These are phyloP conservation scores for Beauveria sp. DNA, from an alignment of 2,329 filamentous ascomycete genomes.

Conservation along the genomic window DNA sequence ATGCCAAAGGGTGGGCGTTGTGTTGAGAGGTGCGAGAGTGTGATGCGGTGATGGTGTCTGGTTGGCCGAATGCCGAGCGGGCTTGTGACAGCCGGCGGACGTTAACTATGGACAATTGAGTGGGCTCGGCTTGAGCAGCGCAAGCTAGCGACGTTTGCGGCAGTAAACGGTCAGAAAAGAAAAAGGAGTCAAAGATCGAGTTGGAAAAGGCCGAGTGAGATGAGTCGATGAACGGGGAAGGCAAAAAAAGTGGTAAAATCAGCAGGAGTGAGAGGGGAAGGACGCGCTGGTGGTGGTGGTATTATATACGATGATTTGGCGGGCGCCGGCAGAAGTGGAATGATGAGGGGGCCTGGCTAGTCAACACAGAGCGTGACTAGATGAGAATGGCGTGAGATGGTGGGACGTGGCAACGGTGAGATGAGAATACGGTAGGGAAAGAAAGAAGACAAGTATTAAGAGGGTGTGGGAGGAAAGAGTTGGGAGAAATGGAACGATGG, in stretches of 20 bases:
- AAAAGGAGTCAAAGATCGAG: neutral
- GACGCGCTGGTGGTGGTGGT: neutral
- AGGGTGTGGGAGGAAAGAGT: neutral
- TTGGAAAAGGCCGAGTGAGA: neutral
- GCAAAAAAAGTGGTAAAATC: neutral
- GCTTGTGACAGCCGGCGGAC: conserved; percentile 1
- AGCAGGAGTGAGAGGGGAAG: conserved; percentile 1
- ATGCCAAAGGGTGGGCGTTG: conserved; percentile 17
- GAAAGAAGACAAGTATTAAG: neutral
- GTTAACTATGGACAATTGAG: neutral
- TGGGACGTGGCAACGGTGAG: neutral
- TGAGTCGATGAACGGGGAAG: neutral
- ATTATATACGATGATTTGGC: conserved; percentile 4
- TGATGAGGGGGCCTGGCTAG: neutral
- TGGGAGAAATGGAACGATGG: neutral
- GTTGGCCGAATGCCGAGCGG: neutral
- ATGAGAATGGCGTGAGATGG: neutral
- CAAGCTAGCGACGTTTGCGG: conserved; percentile 6
- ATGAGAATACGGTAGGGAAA: neutral
- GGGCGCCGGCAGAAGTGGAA: conserved; percentile 2
- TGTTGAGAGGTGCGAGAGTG: conserved; percentile 17
- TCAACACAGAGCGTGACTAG: neutral
- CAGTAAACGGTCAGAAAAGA: neutral
- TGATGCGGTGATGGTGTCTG: conserved; percentile 15
- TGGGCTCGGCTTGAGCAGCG: conserved; percentile 2